Conservation (phyloP, 2,329 filamentous ascomycete species). For the Trichoderma simmonsii region DNA sequence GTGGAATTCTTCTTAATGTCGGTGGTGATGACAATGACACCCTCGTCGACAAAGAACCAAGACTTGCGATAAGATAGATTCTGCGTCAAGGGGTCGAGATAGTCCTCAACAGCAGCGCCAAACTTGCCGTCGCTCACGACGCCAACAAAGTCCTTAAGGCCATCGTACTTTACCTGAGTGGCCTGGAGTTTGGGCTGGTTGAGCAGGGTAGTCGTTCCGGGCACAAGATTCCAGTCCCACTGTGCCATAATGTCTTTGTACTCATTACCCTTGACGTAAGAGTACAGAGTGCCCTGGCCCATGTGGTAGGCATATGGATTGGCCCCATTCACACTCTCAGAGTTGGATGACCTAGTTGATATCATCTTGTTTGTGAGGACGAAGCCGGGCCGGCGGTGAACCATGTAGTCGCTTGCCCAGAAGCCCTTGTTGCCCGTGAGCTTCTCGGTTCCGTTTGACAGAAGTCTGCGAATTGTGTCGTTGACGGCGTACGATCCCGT, state of each 20-base stretch:
- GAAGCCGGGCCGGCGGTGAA: slow-evolving; percentile 22
- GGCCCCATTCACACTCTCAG: slow-evolving; percentile 25
- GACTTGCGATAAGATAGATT: slow-evolving; percentile 25
- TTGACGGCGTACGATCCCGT: slow-evolving; percentile 19
- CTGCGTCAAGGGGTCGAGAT: slow-evolving; percentile 22
- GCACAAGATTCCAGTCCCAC: slow-evolving; percentile 28
- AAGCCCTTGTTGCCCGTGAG: slow-evolving; percentile 26
- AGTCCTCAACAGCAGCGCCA: slow-evolving; percentile 23
- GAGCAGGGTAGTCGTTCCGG: slow-evolving; percentile 24
- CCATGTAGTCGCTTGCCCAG: slow-evolving; percentile 28
- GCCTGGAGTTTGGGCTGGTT: slow-evolving; percentile 19
- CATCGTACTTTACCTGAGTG: slow-evolving; percentile 11
- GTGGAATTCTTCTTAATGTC: slow-evolving; percentile 18
- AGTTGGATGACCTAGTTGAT: slow-evolving; percentile 23
- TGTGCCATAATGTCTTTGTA: slow-evolving; percentile 26
- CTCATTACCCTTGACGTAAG: slow-evolving; percentile 26
- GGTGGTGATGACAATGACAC: slow-evolving; percentile 21
- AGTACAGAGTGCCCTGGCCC: slow-evolving; percentile 26
- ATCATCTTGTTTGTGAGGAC: slow-evolving; percentile 25
- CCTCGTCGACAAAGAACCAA: slow-evolving; percentile 25
- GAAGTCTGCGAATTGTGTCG: slow-evolving; percentile 20
- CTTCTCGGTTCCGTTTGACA: slow-evolving; percentile 25
- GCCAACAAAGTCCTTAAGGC: slow-evolving; percentile 25
- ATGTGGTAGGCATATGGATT: slow-evolving; percentile 26
- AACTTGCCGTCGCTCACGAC: slow-evolving; percentile 25